Percentiles rank a stretch among this genome's conserved stretches.
Evolutionary conservation across 257 asterid species (phyloP).

Genomic region (Ilex asprella): DNA sequence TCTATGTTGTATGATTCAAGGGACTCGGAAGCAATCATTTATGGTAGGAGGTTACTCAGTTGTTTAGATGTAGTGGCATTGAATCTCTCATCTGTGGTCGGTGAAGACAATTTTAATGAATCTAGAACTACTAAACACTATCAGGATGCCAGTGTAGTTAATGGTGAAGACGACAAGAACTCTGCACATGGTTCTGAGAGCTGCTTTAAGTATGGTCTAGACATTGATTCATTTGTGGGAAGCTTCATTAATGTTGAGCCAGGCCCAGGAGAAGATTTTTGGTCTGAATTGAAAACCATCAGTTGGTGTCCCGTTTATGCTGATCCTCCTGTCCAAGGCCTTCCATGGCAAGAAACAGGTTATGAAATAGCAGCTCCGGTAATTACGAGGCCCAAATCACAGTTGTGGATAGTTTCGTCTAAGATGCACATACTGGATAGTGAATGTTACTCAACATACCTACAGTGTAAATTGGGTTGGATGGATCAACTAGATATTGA

Average conservation of each 20-base stretch:
- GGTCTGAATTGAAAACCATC: constrained; percentile 58
- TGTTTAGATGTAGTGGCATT: constrained; percentile 54
- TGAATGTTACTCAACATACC: constrained; percentile 48
- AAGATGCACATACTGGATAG: constrained; percentile 72
- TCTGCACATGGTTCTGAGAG: constrained; percentile 31
- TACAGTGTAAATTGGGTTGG: constrained; percentile 82
- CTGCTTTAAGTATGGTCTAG: constrained; percentile 28
- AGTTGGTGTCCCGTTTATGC: constrained; percentile 86
- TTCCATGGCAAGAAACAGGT: constrained; percentile 68
- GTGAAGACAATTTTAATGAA: constrained; percentile 27
- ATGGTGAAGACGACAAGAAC: constrained; percentile 29
- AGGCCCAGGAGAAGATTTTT: constrained; percentile 48
- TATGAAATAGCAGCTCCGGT: constrained; percentile 56
- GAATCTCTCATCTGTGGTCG: constrained; percentile 40
- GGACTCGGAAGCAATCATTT: constrained; percentile 40
- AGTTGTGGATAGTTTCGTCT: constrained; percentile 86
- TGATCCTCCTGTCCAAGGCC: constrained; percentile 58
- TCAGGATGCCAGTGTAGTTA: constrained; percentile 30
- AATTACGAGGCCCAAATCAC: constrained; percentile 68
- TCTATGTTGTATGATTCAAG: constrained; percentile 48
- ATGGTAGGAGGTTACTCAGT: constrained; percentile 61
- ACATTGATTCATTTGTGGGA: constrained; percentile 33
- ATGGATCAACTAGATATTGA: constrained; percentile 41
- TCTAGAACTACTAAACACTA: constrained; percentile 24
- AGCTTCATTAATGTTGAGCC: constrained; percentile 56